Percentiles rank a stretch among this genome's conserved stretches.
Conservation (phyloP, 805 yeast genomes). For the Kregervanrija delftensis region DNA sequence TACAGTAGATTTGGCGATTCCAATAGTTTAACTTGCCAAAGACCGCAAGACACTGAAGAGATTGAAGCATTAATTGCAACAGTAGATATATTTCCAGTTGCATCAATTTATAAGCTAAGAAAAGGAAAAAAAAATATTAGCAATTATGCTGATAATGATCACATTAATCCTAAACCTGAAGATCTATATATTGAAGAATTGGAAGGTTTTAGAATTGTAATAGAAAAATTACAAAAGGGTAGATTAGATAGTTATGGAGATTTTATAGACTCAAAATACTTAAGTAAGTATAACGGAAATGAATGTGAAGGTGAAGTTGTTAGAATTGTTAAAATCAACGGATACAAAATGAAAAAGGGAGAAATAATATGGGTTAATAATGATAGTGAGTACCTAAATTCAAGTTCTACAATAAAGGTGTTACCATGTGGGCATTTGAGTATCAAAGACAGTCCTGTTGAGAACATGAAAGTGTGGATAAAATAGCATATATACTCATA, state of each 20-base stretch:
- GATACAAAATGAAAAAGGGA: constrained; percentile 10
- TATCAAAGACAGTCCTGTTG: background rate
- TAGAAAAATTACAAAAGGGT: constrained; percentile 40
- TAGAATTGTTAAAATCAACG: constrained; percentile 22
- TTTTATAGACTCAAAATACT: constrained; percentile 23
- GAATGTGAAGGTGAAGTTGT: constrained; percentile 7
- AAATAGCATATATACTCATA: no score
- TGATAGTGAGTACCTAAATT: background rate
- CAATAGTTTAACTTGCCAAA: background rate
- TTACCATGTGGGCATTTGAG: background rate
- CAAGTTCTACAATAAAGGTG: background rate
- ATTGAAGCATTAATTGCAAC: constrained; percentile 11
- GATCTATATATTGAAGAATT: constrained; percentile 36
- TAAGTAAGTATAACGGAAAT: background rate
- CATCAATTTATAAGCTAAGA: constrained; percentile 3
- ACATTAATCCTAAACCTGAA: constrained; percentile 3
- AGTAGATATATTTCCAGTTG: background rate
- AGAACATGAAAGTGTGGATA: no score
- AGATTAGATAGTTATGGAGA: constrained; percentile 34
- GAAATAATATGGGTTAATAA: constrained; percentile 19
- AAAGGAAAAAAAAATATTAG: no score
- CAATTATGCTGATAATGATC: no score
- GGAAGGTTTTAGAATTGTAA: constrained; percentile 34
- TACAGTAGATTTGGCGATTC: constrained; percentile 26
- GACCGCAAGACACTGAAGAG: constrained; percentile 1